These are phyloP conservation scores for Ogataea hybrid DNA, from an alignment of 1,139 yeast genomes.

Conservation along the genomic window DNA sequence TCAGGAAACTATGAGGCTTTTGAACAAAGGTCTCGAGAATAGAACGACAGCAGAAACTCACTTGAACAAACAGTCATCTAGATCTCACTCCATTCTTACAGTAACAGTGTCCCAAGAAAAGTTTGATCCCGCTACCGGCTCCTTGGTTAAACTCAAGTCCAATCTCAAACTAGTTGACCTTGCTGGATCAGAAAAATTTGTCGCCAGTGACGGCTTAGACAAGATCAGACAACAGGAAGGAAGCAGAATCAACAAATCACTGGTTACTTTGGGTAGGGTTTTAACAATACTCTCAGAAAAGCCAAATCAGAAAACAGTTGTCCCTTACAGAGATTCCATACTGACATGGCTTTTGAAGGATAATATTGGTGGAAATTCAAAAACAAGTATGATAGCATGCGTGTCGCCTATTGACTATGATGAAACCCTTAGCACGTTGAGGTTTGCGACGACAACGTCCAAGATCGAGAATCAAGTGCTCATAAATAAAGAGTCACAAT, in stretches of 20 bases:
- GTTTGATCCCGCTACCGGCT: slow-evolving; percentile 39
- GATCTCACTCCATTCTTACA: slow-evolving; percentile 79
- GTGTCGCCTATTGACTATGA: slow-evolving; percentile 74
- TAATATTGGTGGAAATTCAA: slow-evolving; percentile 70
- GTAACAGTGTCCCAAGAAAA: slow-evolving; percentile 56
- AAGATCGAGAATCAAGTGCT: slow-evolving; percentile 62
- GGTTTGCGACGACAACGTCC: slow-evolving; percentile 76
- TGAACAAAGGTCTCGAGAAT: slow-evolving; percentile 46
- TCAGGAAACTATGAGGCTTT: slow-evolving; percentile 42
- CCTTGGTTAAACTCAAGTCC: slow-evolving; percentile 46
- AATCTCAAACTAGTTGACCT: slow-evolving; percentile 70
- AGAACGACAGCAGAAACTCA: slow-evolving; percentile 69
- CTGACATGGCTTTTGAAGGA: slow-evolving; percentile 73
- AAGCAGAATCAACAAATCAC: slow-evolving; percentile 67
- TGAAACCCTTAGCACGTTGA: slow-evolving; percentile 68
- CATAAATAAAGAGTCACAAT: slow-evolving; percentile 33
- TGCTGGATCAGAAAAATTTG: slow-evolving; percentile 78
- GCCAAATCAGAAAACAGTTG: slow-evolving; percentile 34
- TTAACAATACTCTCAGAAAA: slow-evolving; percentile 55
- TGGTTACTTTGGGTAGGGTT: slow-evolving; percentile 75
- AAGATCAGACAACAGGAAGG: slow-evolving; percentile 75
- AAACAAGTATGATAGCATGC: slow-evolving; percentile 75
- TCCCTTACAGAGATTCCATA: slow-evolving; percentile 72
- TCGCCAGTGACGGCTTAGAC: slow-evolving; percentile 48
- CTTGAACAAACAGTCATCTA: slow-evolving; percentile 66